Base-by-base conservation (phyloP, 1,284 basidiomycete species). In the Moesziomyces sp. region DNA sequence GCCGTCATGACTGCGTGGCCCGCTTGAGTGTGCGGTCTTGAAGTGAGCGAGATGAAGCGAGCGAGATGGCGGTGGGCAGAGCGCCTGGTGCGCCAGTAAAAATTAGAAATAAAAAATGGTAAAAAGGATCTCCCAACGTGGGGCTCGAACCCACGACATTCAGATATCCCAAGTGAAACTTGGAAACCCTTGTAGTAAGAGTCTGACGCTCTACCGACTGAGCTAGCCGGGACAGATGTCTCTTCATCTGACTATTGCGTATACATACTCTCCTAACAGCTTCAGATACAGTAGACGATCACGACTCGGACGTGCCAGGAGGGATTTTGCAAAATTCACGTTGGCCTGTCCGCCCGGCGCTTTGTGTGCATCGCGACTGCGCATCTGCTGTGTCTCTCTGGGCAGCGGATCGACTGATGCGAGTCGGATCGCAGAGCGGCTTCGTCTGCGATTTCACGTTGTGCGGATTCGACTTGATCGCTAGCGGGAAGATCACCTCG, bases 171-270 rank as follows among this genome's bases (percentile, higher is more conserved):
- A 62, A 62, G 45, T 38, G 4, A 45, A 26, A 26, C 66, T 69
- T 56, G 61, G 67, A 70, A 69, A 66, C 59, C 59, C 66, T 66
- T 70, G 62, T 54, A 30, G 38, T 83, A 83, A 83, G 80, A 82
- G 80, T 83, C 80, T 79, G 78, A 80, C 81, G 80, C 81, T 83
- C 81, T 83, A 82, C 81, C 81, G 76, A 82, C 80, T 83, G 81
- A 83, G 80, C 81, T 83, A 83, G 80, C 81, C 81, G 81, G 79
- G 80, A 81, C 62, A 55, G 63, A 51, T 64, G 46, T 24, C 8
- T 14, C 5, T 5, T 1, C 3, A 0, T 19, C 13, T 6, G 0
- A 21, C 21, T 14, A 28, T 52, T 57, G 49, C 42, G 4, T 26
- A 16, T 33, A 60, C 56, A 48, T 9, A 6, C 19, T 2, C 4